Evolutionary conservation across 1,139 yeast species (phyloP).

Genomic region (Geotrichum restrictum): DNA sequence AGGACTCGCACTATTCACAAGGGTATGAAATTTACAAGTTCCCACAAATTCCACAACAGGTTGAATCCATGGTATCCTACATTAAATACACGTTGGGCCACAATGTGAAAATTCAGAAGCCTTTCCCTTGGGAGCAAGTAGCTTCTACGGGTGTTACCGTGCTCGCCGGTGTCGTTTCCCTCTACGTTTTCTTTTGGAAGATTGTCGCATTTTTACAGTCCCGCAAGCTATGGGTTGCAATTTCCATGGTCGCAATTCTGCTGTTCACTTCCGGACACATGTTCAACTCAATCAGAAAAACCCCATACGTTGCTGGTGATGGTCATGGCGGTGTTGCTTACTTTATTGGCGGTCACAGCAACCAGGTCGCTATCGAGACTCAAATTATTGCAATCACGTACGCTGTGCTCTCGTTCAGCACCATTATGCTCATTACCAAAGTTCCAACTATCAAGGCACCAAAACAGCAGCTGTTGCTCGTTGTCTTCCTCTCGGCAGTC

Average conservation of each 20-base stretch:
- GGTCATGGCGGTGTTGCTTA: constrained; percentile 57
- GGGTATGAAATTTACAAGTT: constrained; percentile 47
- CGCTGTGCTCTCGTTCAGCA: constrained; percentile 41
- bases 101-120: constrained; percentile 49
- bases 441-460: constrained; percentile 47
- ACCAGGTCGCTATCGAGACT: constrained; percentile 64
- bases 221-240: constrained; percentile 62
- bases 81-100: constrained; percentile 45
- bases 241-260: constrained; percentile 57
- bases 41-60: constrained; percentile 54
- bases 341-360: constrained; percentile 64
- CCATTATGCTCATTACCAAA: constrained; percentile 47
- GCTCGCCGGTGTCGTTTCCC: constrained; percentile 24
- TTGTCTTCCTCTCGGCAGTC: constrained; percentile 41
- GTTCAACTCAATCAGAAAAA: constrained; percentile 81
- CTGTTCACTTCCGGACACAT: constrained; percentile 85
- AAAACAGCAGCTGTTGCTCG: constrained; percentile 47
- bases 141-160: constrained; percentile 45
- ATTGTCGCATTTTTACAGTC: constrained; percentile 39
- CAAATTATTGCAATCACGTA: constrained; percentile 44
- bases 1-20: constrained; percentile 31
- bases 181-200: constrained; percentile 33
- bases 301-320: constrained; percentile 62
- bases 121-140: constrained; percentile 53
- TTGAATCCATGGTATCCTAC: constrained; percentile 39